Evolutionary conservation across 2,329 filamentous ascomycete genomes (phyloP), one percentile per base, ranked within the genome.

Genomic region (Aspergillus sp.): DNA sequence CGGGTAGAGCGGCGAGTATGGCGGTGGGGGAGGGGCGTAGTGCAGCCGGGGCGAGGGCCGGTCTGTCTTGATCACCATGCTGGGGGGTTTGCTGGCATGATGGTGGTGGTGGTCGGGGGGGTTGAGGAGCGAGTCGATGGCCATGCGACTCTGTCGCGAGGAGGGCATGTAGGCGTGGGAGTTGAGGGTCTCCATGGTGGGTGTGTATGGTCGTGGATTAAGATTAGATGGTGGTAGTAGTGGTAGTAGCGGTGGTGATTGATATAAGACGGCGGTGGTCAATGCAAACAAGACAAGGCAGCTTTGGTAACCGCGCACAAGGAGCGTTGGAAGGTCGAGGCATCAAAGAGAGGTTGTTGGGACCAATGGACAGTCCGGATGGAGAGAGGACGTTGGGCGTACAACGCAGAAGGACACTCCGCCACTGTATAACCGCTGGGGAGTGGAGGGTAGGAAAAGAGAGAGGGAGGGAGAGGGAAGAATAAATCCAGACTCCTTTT

Each of bases 101-200:
- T 21, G 13, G 40, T 17, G 16, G 10, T 42, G n/a, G 40, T 20
- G 16, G 45, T 48, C 56, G 32, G 62, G 59, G 32, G 69, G 69
- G 45, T 72, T 72, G 16, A 69, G 58, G 5, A 71, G 53, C 11
- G 66, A 61, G 54, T 70, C 65, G 50, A 71, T 71, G 36, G 64
- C 67, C 66, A 71, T 71, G 47, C 60, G 63, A 47, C 62, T 66
- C 58, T 64, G 63, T 5, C 65, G 66, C 43, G 57, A 56, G 29
- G 64, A 59, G 42, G 63, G 60, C 50, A 59, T 53, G 49, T 57
- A 56, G 46, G 34, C 16, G 34, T 38, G 34, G 14, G 14, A 17
- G 16, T 38, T 51, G 20, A 49, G 45, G n/a, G 52, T 43, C 23
- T 57, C 57, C 57, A 61, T 52, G 6, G 25, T 46, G 34, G 13